Evolutionary conservation across 805 yeast species (phyloP), one percentile per base, ranked within the genome.

Genomic region (Suhomyces kilbournensis): DNA sequence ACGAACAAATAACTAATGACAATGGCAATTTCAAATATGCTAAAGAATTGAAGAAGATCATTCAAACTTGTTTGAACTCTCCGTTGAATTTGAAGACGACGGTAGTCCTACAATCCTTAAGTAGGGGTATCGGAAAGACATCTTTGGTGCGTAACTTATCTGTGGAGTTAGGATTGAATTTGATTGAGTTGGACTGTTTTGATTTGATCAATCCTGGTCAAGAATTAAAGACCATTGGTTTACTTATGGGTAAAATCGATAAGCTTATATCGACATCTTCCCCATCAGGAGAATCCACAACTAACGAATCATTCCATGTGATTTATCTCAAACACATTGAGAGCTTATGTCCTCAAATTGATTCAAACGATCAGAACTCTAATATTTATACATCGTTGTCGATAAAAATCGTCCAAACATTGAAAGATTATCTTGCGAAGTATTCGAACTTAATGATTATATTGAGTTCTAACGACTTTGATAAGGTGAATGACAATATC

Each of bases 101-200:
- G 0, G 70, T 91, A 0, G 64, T 91, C 23, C 64, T 94, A 20
- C 81, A 79, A 48, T 89, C 97, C 3, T 71, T 83, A 60, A 79
- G 84, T 28, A 74, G 96, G 49, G 90, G 88, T 7, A 82, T 88
- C 6, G 99, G 99, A 0, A 93, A 93, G 62, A 65, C 87, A 0
- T 82, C 86, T 0, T 61, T 88, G 22, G 81, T 90, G 0, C 67
- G 77, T 48, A 80, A 81, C 51, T 62, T 83, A 1, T 77, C 88
- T 0, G 65, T 72, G 7, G 80, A 80, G 28, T 65, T 85, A 28
- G 97, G 97, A 0, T 67, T 84, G 7, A 86, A 88, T 56, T 66
- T 86, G 7, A 69, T 86, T 28, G 87, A 81, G 45, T 68, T 93
- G 12, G 96, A 92, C 57, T 85, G 90, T 25, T 77, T 81, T 56